phyloP scores from a whole-genome alignment of 2,329 filamentous ascomycete genomes.

The Tolypocladium tropicale region DNA sequence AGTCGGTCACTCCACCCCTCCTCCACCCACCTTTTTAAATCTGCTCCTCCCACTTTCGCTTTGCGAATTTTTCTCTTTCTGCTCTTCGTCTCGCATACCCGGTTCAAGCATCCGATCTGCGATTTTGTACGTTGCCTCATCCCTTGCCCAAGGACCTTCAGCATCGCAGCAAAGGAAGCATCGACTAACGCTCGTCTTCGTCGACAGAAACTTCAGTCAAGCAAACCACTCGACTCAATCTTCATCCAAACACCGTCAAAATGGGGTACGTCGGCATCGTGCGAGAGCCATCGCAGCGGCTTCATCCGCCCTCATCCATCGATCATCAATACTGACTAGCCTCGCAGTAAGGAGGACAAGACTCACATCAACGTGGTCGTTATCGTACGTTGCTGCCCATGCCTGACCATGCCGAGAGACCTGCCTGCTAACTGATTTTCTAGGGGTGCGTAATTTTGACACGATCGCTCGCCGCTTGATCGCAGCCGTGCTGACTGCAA shows the following conservation, averaged over 20 bases:
- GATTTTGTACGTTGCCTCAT: constrained; percentile 23
- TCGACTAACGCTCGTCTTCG: constrained; percentile 3
- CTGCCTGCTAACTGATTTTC: constrained; percentile 8
- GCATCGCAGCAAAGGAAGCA: not conserved
- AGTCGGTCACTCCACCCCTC: constrained; percentile 18
- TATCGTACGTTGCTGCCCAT: constrained; percentile 46
- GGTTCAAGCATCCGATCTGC: constrained; percentile 34
- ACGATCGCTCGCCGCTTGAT: constrained; percentile 13
- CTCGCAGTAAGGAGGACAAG: constrained; percentile 83
- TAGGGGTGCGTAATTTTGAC: constrained; percentile 16
- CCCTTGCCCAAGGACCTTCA: constrained; percentile 4
- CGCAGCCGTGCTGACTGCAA: constrained; percentile 12
- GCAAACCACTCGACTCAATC: constrained; percentile 5
- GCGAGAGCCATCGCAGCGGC: not conserved
- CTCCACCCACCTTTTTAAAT: constrained; percentile 25
- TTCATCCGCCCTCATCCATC: not conserved
- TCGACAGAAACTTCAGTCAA: constrained; percentile 5
- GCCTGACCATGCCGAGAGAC: not conserved
- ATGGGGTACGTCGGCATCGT: constrained; percentile 18
- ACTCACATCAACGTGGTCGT: constrained; percentile 96
- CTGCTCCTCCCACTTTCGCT: constrained; percentile 25
- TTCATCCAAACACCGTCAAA: constrained; percentile 18
- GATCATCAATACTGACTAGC: constrained; percentile 2
- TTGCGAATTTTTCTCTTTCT: constrained; percentile 25
- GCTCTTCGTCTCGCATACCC: constrained; percentile 34